Conservation (phyloP, 2,329 filamentous ascomycete genomes). For the Fusarium subglutinans region DNA sequence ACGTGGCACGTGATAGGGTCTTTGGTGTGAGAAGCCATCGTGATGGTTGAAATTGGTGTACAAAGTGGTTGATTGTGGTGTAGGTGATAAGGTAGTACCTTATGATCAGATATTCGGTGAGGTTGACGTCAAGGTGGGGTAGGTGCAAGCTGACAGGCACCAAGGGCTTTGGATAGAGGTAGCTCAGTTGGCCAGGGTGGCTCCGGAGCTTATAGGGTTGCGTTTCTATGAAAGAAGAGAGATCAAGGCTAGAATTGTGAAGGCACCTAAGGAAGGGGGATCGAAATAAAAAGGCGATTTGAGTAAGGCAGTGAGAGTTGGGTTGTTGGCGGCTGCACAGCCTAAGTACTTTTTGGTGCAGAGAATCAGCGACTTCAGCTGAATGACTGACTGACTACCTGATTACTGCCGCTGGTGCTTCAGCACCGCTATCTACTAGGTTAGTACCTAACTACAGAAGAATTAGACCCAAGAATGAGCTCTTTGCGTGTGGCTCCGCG, state of each 20-base stretch:
- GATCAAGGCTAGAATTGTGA: neutral
- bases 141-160: neutral
- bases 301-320: conserved; percentile 8
- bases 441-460: neutral
- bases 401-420: neutral
- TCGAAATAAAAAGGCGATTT: conserved; percentile 6
- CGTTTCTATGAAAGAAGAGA: neutral
- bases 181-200: neutral
- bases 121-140: conserved; percentile 31
- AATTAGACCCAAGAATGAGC: neutral
- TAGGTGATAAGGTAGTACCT: neutral
- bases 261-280: neutral
- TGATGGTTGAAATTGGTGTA: conserved; percentile 1
- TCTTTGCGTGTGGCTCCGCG: conserved; percentile 10
- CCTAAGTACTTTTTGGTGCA: conserved; percentile 4
- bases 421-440: neutral
- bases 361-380: conserved; percentile 10
- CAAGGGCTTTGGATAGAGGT: neutral
- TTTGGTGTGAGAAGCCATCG: conserved; percentile 49
- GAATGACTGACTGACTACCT: neutral
- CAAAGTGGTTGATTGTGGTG: conserved; percentile 13
- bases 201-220: neutral
- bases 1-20: conserved; percentile 86
- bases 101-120: conserved; percentile 8
- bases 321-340: conserved; percentile 6